Percentiles rank a stretch among this genome's conserved stretches.
Conservation (phyloP, 2,329 filamentous ascomycete species). For the Diaporthe aspalathi region DNA sequence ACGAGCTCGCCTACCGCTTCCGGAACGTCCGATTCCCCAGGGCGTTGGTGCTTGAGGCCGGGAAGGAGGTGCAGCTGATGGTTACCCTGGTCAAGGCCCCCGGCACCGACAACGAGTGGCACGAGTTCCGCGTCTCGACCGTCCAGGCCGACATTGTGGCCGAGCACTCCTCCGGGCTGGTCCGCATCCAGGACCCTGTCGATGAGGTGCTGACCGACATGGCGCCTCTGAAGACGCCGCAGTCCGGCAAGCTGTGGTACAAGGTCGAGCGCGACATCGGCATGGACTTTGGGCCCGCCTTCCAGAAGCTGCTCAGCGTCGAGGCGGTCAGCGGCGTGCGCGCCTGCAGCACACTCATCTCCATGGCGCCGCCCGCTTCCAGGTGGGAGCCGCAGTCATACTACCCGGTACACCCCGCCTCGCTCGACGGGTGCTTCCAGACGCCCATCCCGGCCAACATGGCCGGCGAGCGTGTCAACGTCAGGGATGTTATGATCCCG, state of each 20-base stretch:
- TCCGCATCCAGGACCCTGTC: slow-evolving; percentile 41
- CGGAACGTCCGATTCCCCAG: slow-evolving; percentile 32
- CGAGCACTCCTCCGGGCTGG: slow-evolving; percentile 42
- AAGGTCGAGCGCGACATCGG: slow-evolving; percentile 46
- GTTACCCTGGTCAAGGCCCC: slow-evolving; percentile 34
- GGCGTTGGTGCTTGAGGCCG: slow-evolving; percentile 44
- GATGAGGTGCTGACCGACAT: not conserved
- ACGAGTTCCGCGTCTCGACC: slow-evolving; percentile 42
- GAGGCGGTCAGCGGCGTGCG: slow-evolving; percentile 41
- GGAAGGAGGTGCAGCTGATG: slow-evolving; percentile 13
- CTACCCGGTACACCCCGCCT: slow-evolving; percentile 45
- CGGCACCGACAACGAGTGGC: slow-evolving; percentile 42
- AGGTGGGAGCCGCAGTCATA: slow-evolving; percentile 42
- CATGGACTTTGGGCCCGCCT: slow-evolving; percentile 43
- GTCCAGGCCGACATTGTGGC: not conserved
- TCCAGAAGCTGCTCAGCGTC: slow-evolving; percentile 40
- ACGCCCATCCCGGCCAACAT: slow-evolving; percentile 31
- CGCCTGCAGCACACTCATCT: slow-evolving; percentile 34
- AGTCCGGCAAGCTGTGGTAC: slow-evolving; percentile 38
- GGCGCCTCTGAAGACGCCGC: not conserved
- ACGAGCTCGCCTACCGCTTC: not conserved
- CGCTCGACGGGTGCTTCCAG: slow-evolving; percentile 43
- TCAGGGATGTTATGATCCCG: slow-evolving; percentile 39
- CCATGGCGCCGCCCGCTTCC: slow-evolving; percentile 40
- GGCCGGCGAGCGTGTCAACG: slow-evolving; percentile 36